phyloP scores from a whole-genome alignment of 805 yeast genomes.

The Saturnispora kantuleensis region DNA sequence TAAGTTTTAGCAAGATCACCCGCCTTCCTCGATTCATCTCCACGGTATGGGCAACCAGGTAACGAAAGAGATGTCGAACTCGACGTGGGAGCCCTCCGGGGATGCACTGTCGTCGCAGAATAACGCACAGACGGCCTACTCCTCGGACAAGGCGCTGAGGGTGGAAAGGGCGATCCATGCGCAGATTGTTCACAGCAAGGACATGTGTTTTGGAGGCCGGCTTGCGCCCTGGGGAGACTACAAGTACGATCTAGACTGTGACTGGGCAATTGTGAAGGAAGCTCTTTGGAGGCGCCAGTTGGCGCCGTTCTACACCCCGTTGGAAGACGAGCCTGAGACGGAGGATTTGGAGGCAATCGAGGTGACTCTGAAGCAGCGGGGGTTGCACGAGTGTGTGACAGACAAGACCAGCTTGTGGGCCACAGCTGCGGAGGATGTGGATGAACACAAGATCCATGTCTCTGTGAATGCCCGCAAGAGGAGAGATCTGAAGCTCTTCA shows the following conservation, averaged over 20 bases:
- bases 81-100: background rate
- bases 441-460: constrained; percentile 48
- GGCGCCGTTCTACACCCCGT: constrained; percentile 87
- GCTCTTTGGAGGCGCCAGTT: constrained; percentile 59
- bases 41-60: constrained; percentile 1
- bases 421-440: constrained; percentile 45
- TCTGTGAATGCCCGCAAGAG: constrained; percentile 37
- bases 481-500: constrained; percentile 37
- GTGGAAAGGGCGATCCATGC: constrained; percentile 50
- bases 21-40: constrained; percentile 2
- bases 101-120: background rate
- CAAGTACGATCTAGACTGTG: constrained; percentile 64
- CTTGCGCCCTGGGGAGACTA: constrained; percentile 89
- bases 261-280: constrained; percentile 60
- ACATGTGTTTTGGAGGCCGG: constrained; percentile 88
- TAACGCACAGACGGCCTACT: background rate
- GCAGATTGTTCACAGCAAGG: constrained; percentile 50
- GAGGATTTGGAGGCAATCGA: constrained; percentile 69
- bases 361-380: constrained; percentile 29
- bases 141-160: constrained; percentile 27
- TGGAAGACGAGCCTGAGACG: constrained; percentile 62
- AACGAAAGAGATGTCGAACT: background rate
- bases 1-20: background rate
- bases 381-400: constrained; percentile 2
- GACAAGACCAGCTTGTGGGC: constrained; percentile 47